Percentiles rank a stretch among this genome's conserved stretches.
Evolutionary conservation across 176 grass and related monocot genomes (phyloP).

Genomic region (Oryza longistaminata): DNA sequence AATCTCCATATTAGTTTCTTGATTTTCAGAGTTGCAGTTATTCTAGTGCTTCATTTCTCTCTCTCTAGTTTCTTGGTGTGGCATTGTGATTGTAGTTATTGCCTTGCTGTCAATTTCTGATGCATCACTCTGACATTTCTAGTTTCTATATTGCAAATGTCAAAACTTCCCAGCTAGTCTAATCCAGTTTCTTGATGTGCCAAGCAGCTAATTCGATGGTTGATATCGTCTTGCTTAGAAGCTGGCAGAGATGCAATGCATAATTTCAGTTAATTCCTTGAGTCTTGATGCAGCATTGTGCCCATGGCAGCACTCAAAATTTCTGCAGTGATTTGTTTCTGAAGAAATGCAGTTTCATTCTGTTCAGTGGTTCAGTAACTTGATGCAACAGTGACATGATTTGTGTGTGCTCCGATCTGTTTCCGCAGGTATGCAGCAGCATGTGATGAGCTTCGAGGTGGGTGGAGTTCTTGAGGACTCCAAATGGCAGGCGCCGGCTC

Average conservation of each 20-base stretch:
- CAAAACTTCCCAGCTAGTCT: too few species aligned
- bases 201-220: neutral
- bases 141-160: too few species aligned
- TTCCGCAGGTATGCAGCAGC: constrained; percentile 41
- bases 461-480: constrained; percentile 56
- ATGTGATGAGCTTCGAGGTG: constrained; percentile 68
- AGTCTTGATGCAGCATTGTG: too few species aligned
- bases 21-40: too few species aligned
- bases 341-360: neutral
- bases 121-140: neutral
- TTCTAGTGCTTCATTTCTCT: too few species aligned
- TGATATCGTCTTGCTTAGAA: neutral
- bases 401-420: neutral
- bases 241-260: neutral
- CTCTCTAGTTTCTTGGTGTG: too few species aligned
- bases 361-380: neutral
- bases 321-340: neutral
- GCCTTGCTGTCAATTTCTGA: neutral
- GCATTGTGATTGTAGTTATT: neutral
- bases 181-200: neutral
- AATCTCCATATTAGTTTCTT: too few species aligned
- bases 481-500: constrained; percentile 53
- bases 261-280: neutral
- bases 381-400: neutral
- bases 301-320: neutral